Conservation (phyloP, 345 rosid species). For the Boechera divaricarpa region DNA sequence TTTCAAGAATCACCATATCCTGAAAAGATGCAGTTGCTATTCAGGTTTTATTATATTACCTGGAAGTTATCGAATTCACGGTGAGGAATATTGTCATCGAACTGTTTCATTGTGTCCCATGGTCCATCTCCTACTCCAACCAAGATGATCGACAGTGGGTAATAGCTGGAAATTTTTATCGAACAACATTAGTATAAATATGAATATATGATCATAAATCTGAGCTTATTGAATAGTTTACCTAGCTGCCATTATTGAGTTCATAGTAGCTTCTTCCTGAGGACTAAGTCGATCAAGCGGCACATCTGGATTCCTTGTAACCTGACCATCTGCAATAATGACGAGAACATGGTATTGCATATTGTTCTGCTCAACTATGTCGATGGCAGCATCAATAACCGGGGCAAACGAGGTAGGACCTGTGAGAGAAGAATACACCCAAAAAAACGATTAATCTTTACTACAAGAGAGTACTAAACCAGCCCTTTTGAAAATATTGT, state of each 20-base stretch:
- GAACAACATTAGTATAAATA: conserved; percentile 1
- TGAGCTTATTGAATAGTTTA: conserved; percentile 38
- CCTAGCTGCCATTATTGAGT: conserved; percentile 95
- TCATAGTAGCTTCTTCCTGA: conserved; percentile 81
- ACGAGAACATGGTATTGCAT: conserved; percentile 93
- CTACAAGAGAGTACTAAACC: background rate
- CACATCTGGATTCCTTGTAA: conserved; percentile 68
- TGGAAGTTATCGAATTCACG: conserved; percentile 94
- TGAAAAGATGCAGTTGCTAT: background rate
- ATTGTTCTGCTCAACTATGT: conserved; percentile 75
- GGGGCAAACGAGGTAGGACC: conserved; percentile 99
- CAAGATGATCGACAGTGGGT: conserved; percentile 85
- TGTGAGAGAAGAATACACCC: conserved; percentile 20
- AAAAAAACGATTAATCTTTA: conserved; percentile 1
- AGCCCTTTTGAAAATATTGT: background rate
- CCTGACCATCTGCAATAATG: conserved; percentile 97
- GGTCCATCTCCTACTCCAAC: conserved; percentile 99
- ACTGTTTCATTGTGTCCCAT: conserved; percentile 89
- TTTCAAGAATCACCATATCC: background rate
- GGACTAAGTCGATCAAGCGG: conserved; percentile 70
- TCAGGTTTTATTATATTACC: conserved; percentile 47
- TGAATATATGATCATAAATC: background rate
- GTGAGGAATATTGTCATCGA: conserved; percentile 90
- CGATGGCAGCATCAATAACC: conserved; percentile 77
- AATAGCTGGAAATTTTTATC: conserved; percentile 54